Base-by-base conservation (phyloP, 768 basidiomycete species). In the Macrolepiota dolichaula region DNA sequence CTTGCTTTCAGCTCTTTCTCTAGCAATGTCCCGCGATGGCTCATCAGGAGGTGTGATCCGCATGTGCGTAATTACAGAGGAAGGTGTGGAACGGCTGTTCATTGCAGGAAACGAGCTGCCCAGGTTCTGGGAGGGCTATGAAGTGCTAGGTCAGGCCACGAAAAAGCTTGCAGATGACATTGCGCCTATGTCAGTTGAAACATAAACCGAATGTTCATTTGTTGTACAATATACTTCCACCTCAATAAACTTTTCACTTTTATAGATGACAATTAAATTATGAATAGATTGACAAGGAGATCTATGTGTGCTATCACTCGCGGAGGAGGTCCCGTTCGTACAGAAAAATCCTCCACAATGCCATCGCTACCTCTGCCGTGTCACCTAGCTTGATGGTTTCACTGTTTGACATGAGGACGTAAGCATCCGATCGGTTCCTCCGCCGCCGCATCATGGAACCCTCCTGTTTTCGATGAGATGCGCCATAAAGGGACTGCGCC, bases 1-100 rank as follows among this genome's bases (percentile, higher is more conserved):
- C 49, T 27, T 38, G 44, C 59, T 32, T 22, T 46, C 67, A 97
- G 96, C 97, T 5, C 85, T 99, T 55, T 77, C 95, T 3, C 82
- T 99, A 53, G 97, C 97, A 0, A 99, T 98, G 97, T 86, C 93
- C 50, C 86, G 97, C 73, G 97, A 99, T 73, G 96, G 97, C 4
- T 97, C 94, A 0, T 98, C 97, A 57, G 97, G 97, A 61, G 97
- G 97, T 70, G 91, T 92, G 51, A 94, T 99, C 66, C 91, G 97
- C 49, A 93, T 98, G 92, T 93, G 92, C 68, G 91, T 99, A 35
- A 98, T 98, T 73, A 96, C 92, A 6, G 88, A 96, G 73, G 92
- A 88, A 55, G 86, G 86, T 19, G 96, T 97, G 15, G 94, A 98
- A 78, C 80, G 96, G 63, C 70, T 95, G 65, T 99, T 99, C 70